Conservation (phyloP, 768 basidiomycete species). For the Podaxis pistillaris region DNA sequence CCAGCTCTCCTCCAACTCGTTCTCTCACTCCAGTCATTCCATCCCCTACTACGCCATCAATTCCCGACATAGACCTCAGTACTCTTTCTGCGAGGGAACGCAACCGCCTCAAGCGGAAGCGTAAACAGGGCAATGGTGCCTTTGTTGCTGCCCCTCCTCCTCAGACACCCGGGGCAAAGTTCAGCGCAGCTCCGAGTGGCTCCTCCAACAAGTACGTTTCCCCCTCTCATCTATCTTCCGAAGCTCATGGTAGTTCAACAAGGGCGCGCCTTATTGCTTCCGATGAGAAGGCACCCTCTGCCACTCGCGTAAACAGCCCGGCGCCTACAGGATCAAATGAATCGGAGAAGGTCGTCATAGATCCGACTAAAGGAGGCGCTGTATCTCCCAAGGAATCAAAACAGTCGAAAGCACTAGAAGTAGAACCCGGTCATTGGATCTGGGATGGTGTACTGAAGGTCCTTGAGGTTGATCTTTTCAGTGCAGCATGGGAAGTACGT, state of each 20-base stretch:
- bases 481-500: conserved; percentile 87
- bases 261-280: conserved; percentile 75
- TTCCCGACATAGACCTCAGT: conserved; percentile 44
- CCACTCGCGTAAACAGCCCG: conserved; percentile 61
- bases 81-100: conserved; percentile 88
- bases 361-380: conserved; percentile 83
- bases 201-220: conserved; percentile 54
- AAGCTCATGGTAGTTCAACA: not conserved
- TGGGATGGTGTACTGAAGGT: conserved; percentile 84
- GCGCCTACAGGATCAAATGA: conserved; percentile 40
- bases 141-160: conserved; percentile 77
- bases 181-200: conserved; percentile 54
- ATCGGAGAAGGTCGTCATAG: conserved; percentile 68
- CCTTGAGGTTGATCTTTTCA: conserved; percentile 81
- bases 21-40: conserved; percentile 48
- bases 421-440: conserved; percentile 73
- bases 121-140: conserved; percentile 81
- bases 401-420: conserved; percentile 75
- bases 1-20: conserved; percentile 37
- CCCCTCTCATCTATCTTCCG: not conserved
- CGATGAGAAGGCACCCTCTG: conserved; percentile 51
- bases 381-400: conserved; percentile 77
- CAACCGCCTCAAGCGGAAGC: conserved; percentile 92
- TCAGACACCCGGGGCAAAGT: conserved; percentile 59
- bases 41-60: conserved; percentile 44